Conservation (phyloP, 1,284 basidiomycete species). For the Xerocomus amazonicus region DNA sequence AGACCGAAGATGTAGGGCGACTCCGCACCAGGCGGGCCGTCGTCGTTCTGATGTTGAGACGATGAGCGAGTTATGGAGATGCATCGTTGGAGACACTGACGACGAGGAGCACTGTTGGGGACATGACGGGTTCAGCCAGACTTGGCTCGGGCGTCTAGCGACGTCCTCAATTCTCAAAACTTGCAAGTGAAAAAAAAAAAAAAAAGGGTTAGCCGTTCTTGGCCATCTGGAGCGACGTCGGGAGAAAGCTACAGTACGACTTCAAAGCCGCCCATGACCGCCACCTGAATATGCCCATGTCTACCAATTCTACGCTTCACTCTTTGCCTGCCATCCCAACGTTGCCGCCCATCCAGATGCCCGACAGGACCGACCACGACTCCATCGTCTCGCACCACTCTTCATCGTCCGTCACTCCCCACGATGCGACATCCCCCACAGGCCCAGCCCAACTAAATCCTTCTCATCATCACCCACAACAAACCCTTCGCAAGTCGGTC, state of each 20-base stretch:
- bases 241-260: neutral
- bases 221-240: constrained; percentile 10
- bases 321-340: constrained; percentile 42
- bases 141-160: neutral
- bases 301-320: constrained; percentile 18
- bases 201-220: constrained; percentile 6
- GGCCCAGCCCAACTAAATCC: constrained; percentile 13
- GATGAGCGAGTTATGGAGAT: constrained; percentile 4
- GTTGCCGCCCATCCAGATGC: constrained; percentile 46
- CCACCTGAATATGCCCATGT: constrained; percentile 23
- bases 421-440: constrained; percentile 35
- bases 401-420: constrained; percentile 30
- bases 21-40: constrained; percentile 76
- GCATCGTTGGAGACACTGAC: constrained; percentile 35
- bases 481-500: constrained; percentile 60
- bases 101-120: constrained; percentile 55
- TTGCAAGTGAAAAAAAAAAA: constrained; percentile 5
- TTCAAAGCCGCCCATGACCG: constrained; percentile 17
- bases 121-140: constrained; percentile 8
- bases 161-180: too few relatives aligned
- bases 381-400: constrained; percentile 11
- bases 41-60: constrained; percentile 63
- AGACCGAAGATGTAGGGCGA: constrained; percentile 86
- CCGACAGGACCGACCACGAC: constrained; percentile 26
- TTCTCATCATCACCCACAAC: constrained; percentile 22